phyloP scores from a whole-genome alignment of 305 asterid genomes.

The Fraxinus latifolia region DNA sequence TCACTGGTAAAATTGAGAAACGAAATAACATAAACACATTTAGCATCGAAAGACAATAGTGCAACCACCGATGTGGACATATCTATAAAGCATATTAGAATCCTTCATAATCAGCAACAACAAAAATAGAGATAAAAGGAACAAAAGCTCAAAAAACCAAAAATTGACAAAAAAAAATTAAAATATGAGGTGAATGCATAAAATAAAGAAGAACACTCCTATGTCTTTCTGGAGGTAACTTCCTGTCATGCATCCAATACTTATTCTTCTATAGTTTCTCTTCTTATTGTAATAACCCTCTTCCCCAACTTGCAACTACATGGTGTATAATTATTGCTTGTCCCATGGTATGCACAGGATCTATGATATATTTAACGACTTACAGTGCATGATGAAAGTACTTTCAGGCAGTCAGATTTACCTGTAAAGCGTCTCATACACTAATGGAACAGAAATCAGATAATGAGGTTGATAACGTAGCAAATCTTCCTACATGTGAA shows the following conservation, averaged over 20 bases:
- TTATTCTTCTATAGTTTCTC: slow-evolving; percentile 1
- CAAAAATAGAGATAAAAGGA: not conserved
- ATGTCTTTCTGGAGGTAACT: not conserved
- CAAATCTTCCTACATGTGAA: slow-evolving; percentile 74
- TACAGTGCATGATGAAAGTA: not conserved
- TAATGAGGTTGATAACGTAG: slow-evolving; percentile 78
- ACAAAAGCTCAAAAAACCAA: not conserved
- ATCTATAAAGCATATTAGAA: not conserved
- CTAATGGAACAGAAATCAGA: slow-evolving; percentile 82
- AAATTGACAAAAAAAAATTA: not conserved
- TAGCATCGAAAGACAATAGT: not conserved
- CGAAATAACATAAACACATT: not conserved
- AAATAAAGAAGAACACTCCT: not conserved
- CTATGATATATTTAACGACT: not conserved
- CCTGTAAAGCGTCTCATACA: slow-evolving; percentile 90
- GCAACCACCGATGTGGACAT: not conserved
- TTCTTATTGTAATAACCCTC: not conserved
- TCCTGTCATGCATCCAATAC: not conserved
- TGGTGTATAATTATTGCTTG: not conserved
- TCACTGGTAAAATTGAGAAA: not conserved
- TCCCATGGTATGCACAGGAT: not conserved
- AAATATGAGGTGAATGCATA: not conserved
- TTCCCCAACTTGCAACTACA: not conserved
- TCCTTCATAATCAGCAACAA: not conserved
- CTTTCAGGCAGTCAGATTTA: slow-evolving; percentile 23